Base-by-base conservation (phyloP, 2,329 filamentous ascomycete species). In the Fusarium nurragi region DNA sequence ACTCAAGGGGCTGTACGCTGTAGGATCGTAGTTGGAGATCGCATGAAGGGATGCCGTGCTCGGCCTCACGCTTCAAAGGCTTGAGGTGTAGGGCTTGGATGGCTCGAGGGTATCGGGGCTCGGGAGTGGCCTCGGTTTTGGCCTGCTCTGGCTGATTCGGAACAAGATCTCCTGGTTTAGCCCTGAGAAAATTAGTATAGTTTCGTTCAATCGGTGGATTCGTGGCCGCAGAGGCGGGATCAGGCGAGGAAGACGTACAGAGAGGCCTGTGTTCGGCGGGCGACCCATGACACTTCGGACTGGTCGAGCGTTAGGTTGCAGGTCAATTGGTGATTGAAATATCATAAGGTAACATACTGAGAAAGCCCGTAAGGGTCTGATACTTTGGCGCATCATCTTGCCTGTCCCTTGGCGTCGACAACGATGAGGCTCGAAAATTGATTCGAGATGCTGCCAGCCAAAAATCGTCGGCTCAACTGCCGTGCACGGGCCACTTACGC, bases 21-120 rank as follows among this genome's bases (percentile, higher is more conserved):
- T 92, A 99, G 30, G 94, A 97, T 69, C 95, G 92, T 45, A 99
- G 82, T 76, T 99, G 95, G 30, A 99, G 88, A 76, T 97, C 90
- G 81, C 93, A 97, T 12, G 91, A 88, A 13, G 93, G 93, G 32
- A 97, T 86, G 48, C 92, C 92, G 74, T 92, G 89, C 73, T 89
- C 78, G 41, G 91, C 84, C 74, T 87, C 81, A 64, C 91, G 89
- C 71, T 91, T 92, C 48, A 98, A 84, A 16, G 95, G 94, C 64
- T 90, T 88, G 46, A 97, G 86, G 78, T 97, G 95, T 40, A 96
- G 83, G 34, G 94, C 92, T 80, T 96, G 91, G 26, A 98, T 88
- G 64, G 89, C 87, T 71, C 92, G 87, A 34, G 94, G 94, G 36
- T 91, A 81, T 65, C 92, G 89, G 10, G 77, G 61, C 53, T 54